Conservation (phyloP, 106 monocot species). For the Cymbidium sinense region DNA sequence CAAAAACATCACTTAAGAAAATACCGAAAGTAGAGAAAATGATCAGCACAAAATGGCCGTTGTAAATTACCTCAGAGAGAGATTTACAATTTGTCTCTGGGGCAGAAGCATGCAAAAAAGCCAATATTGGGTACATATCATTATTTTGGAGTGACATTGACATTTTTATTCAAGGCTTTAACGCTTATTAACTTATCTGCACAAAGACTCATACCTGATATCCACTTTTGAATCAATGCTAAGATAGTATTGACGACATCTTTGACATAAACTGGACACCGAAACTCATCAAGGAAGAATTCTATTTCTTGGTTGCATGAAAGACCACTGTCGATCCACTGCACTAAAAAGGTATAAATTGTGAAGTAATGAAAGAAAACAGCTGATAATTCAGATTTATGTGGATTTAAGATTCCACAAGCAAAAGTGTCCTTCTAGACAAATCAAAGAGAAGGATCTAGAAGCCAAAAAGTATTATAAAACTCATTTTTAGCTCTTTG, state of each 20-base stretch:
- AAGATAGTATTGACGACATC: slow-evolving; percentile 67
- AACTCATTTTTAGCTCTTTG: neutral
- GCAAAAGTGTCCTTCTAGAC: neutral
- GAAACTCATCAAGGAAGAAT: slow-evolving; percentile 87
- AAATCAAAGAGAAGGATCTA: neutral
- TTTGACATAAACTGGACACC: slow-evolving; percentile 85
- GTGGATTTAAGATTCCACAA: neutral
- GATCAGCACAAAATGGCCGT: too few relatives aligned
- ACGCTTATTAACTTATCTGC: neutral
- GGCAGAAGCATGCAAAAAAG: neutral
- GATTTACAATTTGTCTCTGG: neutral
- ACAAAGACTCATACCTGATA: slow-evolving; percentile 49
- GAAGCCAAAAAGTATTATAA: neutral
- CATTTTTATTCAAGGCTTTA: neutral
- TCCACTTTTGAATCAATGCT: slow-evolving; percentile 54
- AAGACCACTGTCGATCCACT: slow-evolving; percentile 87
- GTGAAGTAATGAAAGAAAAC: neutral
- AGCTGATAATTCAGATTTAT: neutral
- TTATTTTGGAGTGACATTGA: neutral
- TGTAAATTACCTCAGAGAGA: neutral
- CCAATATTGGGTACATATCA: neutral
- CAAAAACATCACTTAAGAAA: neutral
- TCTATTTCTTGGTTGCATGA: slow-evolving; percentile 57
- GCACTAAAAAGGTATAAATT: slow-evolving; percentile 20
- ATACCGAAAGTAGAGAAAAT: neutral